These are phyloP conservation scores for Lactuca sativa DNA, from an alignment of 129 eudicot species.

Conservation along the genomic window DNA sequence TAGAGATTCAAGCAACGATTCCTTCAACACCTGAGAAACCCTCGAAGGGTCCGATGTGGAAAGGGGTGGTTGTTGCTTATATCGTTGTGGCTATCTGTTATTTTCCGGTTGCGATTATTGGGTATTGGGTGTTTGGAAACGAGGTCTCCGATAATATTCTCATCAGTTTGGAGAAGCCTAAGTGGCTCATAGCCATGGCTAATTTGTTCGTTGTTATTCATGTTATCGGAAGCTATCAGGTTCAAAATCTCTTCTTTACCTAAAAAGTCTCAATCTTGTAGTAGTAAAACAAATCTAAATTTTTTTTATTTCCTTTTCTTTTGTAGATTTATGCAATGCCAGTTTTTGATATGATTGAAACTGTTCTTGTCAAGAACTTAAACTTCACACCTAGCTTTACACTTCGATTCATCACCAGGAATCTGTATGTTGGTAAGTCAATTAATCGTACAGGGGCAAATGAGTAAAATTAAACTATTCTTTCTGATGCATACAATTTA, in stretches of 20 bases:
- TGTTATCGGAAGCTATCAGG: constrained; percentile 31
- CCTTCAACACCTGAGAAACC: constrained; percentile 38
- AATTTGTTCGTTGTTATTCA: constrained; percentile 30
- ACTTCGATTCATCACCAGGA: constrained; percentile 57
- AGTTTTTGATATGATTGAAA: constrained; percentile 72
- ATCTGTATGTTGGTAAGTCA: constrained; percentile 59
- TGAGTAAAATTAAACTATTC: not conserved
- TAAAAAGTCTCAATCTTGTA: not conserved
- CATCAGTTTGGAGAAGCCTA: constrained; percentile 34
- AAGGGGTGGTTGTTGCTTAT: constrained; percentile 36
- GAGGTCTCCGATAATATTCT: constrained; percentile 31
- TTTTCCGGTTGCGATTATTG: constrained; percentile 35
- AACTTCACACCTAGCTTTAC: constrained; percentile 43
- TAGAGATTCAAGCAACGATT: constrained; percentile 39
- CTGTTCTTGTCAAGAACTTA: constrained; percentile 62
- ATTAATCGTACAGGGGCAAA: not conserved
- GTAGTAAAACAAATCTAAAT: not conserved
- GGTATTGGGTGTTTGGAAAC: constrained; percentile 34
- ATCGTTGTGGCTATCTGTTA: constrained; percentile 30
- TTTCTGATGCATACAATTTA: not conserved
- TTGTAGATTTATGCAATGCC: constrained; percentile 80
- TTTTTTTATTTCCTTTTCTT: not conserved
- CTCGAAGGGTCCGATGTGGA: constrained; percentile 44
- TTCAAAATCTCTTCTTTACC: constrained; percentile 5
- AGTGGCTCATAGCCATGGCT: constrained; percentile 37